Conservation (phyloP, 2,329 filamentous ascomycete species). For the Fusarium lyarnte region DNA sequence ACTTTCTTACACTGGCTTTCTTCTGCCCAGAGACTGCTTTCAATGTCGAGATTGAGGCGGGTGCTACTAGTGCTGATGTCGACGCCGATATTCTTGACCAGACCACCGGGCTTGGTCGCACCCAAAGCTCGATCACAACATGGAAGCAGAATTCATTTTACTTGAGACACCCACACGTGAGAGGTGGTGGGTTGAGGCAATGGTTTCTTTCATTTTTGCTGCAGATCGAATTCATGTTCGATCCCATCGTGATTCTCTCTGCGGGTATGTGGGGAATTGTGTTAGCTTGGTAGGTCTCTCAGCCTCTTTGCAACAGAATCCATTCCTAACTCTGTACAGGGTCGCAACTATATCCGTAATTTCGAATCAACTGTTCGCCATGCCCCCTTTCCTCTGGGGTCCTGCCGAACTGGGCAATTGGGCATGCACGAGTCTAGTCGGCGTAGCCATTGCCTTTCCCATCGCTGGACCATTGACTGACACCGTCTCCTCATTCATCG, state of each 20-base stretch:
- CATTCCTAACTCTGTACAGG: neutral
- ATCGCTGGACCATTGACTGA: neutral
- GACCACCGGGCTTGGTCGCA: neutral
- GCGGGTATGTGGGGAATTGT: neutral
- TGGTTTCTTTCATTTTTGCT: neutral
- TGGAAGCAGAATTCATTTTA: neutral
- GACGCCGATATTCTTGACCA: neutral
- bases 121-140: neutral
- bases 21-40: neutral
- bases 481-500: neutral
- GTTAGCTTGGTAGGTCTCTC: neutral
- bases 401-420: neutral
- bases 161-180: neutral
- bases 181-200: neutral
- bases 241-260: neutral
- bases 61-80: neutral
- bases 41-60: neutral
- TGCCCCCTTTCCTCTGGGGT: neutral
- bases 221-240: neutral
- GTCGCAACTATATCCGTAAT: neutral
- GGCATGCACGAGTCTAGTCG: neutral
- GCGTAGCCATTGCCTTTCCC: neutral
- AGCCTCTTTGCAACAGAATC: no score
- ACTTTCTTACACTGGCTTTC: neutral
- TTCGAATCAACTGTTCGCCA: neutral